Base-by-base conservation (phyloP, 2,329 filamentous ascomycete genomes). In the Didymellaceae sp. region DNA sequence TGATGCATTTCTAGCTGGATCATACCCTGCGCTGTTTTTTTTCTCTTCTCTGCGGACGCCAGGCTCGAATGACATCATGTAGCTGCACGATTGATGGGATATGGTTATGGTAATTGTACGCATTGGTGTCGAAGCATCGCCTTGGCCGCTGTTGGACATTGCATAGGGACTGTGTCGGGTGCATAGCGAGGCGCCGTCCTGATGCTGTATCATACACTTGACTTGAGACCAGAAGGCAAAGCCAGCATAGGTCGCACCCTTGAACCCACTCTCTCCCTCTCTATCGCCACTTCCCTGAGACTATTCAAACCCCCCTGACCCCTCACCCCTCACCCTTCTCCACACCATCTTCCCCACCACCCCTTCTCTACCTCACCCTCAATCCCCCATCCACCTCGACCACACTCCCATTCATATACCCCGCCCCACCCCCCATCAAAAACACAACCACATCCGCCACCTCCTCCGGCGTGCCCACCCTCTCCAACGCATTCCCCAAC, bases 391-490 rank as follows among this genome's bases (percentile, higher is more conserved):
- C 77, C 39, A 80, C 70, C 59, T 80, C 77, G 35, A 80, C 65
- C 14, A 80, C 74, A 57, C 69, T 72, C 11, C 78, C 78, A 60
- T 76, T 80, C 46, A 80, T 72, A 68, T 80, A 81, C 51, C 70
- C 63, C 24, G 68, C 68, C 42, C 74, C 75, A 14, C 76, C 72
- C 21, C 77, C 73, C 49, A 80, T 76, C 61, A 81, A 62, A 62
- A 80, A 81, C 6, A 74, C 73, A 17, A 80, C 78, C 8, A 79
- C 76, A 67, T 80, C 77, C 26, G 78, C 78, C 20, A 81, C 73
- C 62, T 82, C 79, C 42, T 75, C 77, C 1, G 77, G 67, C 28
- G 68, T 74, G 0, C 77, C 78, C 59, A 80, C 55, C 40, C 76
- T 67, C 45, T 71, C 75, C 58, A 78, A 55, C 31, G 75, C 74